Base-by-base conservation (phyloP, 108 stramenopile species). In the Stephanodiscus triporus region DNA sequence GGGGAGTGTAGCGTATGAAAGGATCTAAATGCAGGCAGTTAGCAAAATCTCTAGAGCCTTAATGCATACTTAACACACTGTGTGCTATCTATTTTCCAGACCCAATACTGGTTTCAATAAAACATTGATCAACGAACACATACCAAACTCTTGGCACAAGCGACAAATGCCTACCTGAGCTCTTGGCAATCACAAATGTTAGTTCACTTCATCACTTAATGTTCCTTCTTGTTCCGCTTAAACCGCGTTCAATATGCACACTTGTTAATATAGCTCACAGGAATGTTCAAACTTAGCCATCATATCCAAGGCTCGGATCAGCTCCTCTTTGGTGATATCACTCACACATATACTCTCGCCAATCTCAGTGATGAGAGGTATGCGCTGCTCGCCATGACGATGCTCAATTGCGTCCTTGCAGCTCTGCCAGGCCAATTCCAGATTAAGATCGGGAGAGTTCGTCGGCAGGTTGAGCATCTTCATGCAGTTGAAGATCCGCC, bases 351-450 rank as follows among this genome's bases (percentile, higher is more conserved):
- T 79, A 78, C 90, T 90, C 47, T 92, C 90, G 23, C 96, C 97
- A 67, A 97, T 96, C 38, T 91, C 95, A 13, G 90, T 86, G 36
- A 97, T 90, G 11, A 98, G 83, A 47, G 97, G 97, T 78, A 97
- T 90, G 40, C 97, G 85, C 75, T 93, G 93, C 63, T 92, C 91
- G 20, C 97, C 97, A 76, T 97, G 89, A 66, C 97, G 87, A 85
- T 98, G 97, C 74, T 97, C 96, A 57, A 96, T 91, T 17, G 96
- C 96, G 80, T 98, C 97, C 57, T 91, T 86, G 53, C 95, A 94
- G 49, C 92, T 95, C 70, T 94, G 91, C 91, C 88, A 92, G 4
- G 93, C 88, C 50, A 94, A 72, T 51, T 88, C 78, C n/a, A 89
- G 78, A n/a, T 83, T 76, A 37, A 93, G 67, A 74, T 91, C 78